Evolutionary conservation across 2,329 filamentous ascomycete genomes (phyloP), one percentile per base, ranked within the genome.

Genomic region (Teratosphaeria pseudoeucalypti): DNA sequence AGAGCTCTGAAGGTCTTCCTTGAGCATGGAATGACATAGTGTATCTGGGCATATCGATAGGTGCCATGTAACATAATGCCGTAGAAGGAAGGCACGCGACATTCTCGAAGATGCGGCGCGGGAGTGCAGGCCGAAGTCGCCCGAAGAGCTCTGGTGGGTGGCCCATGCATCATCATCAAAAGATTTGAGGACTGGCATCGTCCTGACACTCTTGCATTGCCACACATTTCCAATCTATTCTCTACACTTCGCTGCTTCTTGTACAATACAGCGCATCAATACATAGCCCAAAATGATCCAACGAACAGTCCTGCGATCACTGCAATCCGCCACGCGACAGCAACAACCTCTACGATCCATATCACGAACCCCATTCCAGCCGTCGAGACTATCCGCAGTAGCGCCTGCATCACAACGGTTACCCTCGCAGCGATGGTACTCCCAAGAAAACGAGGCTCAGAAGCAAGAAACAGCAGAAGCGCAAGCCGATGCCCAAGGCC

Each of bases 281-380:
- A 49, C n/a, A 49, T 11, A 39, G 12, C 4, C 34, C 57, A 63
- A 56, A 56, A 79, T 82, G 77, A 75, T 82, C 62, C 79, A 80
- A 72, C 77, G 78, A 72, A 75, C 76, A 63, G 65, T 81, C 61
- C 68, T 81, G 63, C 74, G 80, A 62, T 77, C 78, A 66, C 58
- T 78, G 75, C 63, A 74, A 75, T 68, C 58, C 14, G 73, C 75
- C 57, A 62, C 66, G 56, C 64, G 65, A 62, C 64, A 64, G 60
- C 61, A 64, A 14, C 64, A 59, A 60, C 34, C 60, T 34, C 58
- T 63, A 14, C 60, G 58, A 55, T 34, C 63, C 26, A 14, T 23
- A 34, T 59, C 74, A 75, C 68, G 66, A 74, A 64, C 63, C 70
- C 69, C 65, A 67, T 67, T 67, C 66, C 68, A 66, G 60, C 65